Conservation (phyloP, 2,329 filamentous ascomycete genomes). For the Fulvia fulva region DNA sequence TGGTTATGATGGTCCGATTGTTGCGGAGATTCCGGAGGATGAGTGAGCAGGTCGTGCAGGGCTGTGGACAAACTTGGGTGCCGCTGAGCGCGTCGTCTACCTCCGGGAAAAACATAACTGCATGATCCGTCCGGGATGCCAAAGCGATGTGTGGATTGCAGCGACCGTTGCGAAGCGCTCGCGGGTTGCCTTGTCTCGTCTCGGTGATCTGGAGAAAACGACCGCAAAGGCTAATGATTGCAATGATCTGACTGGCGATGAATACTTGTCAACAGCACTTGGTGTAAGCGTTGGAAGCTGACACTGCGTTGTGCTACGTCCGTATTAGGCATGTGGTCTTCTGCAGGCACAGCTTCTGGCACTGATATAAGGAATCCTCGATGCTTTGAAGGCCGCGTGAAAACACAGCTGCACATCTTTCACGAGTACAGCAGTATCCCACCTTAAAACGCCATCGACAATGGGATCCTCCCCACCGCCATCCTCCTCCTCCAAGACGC, state of each 20-base stretch:
- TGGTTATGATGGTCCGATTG: conserved; percentile 11
- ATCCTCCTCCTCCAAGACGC: not conserved
- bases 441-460: not conserved
- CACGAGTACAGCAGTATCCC: not conserved
- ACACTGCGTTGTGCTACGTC: not conserved
- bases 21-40: not conserved
- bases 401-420: not conserved
- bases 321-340: not conserved
- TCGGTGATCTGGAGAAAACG: too few relatives aligned
- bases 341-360: not conserved
- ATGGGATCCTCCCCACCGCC: not conserved
- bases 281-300: too few relatives aligned
- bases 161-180: too few relatives aligned
- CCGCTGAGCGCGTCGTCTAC: too few relatives aligned
- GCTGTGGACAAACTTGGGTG: too few relatives aligned
- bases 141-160: too few relatives aligned
- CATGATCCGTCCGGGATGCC: too few relatives aligned
- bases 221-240: too few relatives aligned
- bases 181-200: too few relatives aligned
- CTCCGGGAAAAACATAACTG: too few relatives aligned
- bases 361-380: not conserved
- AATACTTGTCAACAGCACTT: too few relatives aligned
- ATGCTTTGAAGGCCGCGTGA: not conserved
- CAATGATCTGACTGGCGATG: too few relatives aligned
- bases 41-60: not conserved